Conservation (phyloP, 164 flowering plant species). For the Warburgia ugandensis region DNA sequence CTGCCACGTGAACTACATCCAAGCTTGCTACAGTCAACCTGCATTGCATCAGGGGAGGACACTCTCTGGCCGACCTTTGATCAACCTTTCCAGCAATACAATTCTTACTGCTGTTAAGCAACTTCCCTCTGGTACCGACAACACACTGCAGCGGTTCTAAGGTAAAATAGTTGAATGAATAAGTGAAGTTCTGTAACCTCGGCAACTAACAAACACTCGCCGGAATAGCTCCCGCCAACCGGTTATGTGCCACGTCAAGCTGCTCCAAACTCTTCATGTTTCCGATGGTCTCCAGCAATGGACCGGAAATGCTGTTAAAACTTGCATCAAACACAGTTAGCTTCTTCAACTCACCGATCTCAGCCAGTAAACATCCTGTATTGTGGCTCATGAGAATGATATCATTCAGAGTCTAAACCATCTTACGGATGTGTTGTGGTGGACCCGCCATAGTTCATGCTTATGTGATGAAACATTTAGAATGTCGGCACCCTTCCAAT, state of each 20-base stretch:
- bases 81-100: slow-evolving; percentile 39
- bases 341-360: slow-evolving; percentile 49
- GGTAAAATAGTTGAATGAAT: slow-evolving; percentile 62
- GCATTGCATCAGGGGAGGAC: slow-evolving; percentile 37
- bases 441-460: no score
- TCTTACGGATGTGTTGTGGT: no score
- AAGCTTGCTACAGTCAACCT: slow-evolving; percentile 37
- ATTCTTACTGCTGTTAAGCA: slow-evolving; percentile 28
- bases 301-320: slow-evolving; percentile 52
- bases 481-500: no score
- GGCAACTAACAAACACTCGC: slow-evolving; percentile 46
- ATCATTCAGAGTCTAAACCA: slow-evolving; percentile 68
- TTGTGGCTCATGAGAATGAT: slow-evolving; percentile 62
- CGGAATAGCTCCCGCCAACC: slow-evolving; percentile 57
- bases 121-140: slow-evolving; percentile 4
- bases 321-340: slow-evolving; percentile 76
- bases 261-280: slow-evolving; percentile 62
- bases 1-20: background rate
- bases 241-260: slow-evolving; percentile 66
- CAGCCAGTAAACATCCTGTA: slow-evolving; percentile 53
- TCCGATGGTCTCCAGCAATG: slow-evolving; percentile 39
- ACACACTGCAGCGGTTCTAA: slow-evolving; percentile 48
- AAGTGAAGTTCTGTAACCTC: slow-evolving; percentile 59
- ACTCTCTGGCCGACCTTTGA: slow-evolving; percentile 43
- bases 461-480: no score